These are phyloP conservation scores for Paramecium tetraurelia DNA, from an alignment of 73 alveolate genomes.

Conservation along the genomic window DNA sequence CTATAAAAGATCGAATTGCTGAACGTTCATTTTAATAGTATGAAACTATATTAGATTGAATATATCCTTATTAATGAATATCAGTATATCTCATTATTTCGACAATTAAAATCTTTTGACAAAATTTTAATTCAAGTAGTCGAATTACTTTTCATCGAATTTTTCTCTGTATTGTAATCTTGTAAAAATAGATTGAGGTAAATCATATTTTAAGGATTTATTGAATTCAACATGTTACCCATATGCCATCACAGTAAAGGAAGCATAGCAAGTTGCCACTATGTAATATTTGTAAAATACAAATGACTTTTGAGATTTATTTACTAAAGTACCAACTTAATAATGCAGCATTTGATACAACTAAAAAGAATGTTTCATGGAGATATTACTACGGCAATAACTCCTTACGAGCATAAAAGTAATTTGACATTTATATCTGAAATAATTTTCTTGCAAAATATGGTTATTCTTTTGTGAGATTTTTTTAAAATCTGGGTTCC, in stretches of 20 bases:
- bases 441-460: not conserved
- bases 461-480: not conserved
- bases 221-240: not conserved
- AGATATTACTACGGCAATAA: not conserved
- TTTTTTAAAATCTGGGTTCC: not conserved
- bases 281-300: not conserved
- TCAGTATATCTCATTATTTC: not conserved
- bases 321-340: not conserved
- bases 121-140: not conserved
- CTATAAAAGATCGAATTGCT: too few species aligned
- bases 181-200: not conserved
- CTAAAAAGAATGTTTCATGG: not conserved
- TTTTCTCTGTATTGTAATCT: not conserved
- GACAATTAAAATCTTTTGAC: not conserved
- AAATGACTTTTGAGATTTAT: not conserved
- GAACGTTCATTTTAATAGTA: too few species aligned
- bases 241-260: not conserved
- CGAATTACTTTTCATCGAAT: not conserved
- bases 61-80: not conserved
- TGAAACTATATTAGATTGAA: too few species aligned
- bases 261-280: conserved; percentile 21
- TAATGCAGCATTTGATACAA: conserved; percentile 6
- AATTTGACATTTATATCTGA: not conserved
- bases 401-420: not conserved
- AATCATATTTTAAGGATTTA: not conserved